Evolutionary conservation across 176 grass and related monocot species (phyloP), one percentile per base, ranked within the genome.

Genomic region (Musa beccarii): DNA sequence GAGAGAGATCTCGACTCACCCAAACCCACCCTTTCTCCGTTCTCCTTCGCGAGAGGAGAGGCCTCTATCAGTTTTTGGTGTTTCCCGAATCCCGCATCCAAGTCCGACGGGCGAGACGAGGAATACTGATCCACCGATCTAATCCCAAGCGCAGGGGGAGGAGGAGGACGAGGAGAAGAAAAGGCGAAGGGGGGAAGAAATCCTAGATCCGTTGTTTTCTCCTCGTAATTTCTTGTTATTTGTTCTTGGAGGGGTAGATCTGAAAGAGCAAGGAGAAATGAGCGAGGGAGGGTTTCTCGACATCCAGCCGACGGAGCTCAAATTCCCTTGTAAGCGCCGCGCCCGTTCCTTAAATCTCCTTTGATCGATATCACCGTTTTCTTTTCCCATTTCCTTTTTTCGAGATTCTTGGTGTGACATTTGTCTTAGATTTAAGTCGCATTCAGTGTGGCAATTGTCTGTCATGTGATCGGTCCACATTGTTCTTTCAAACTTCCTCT

Each of bases 221-320:
- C 11, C 11, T 2, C 22, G 11, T 66, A 13, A 21, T 66, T 66
- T 10, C 26, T 23, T 3, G 11, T 13, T 6, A 61, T n/a, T 51
- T 10, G 12, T 13, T 65, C 34, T 57, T 14, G 51, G 68, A 68
- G 68, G 55, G 80, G 24, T 17, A 54, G 73, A 80, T 66, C 75
- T 53, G 59, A 26, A 53, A 17, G 22, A 3, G 23, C 28, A 70
- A 51, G 68, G 16, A 66, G 56, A 74, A 52, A 67, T 50, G 50
- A 80, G 75, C 63, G 80, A 65, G 63, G 84, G 53, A 81, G 82
- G 59, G 75, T 81, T 91, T 55, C 90, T 99, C 72, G 88, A 99
- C 78, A 91, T 99, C 90, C 88, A 89, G 67, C 95, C 95, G 5
- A 83, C 75, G 19, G 90, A 94, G 88, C 88, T 99, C 25, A 76